phyloP scores from a whole-genome alignment of 1,284 basidiomycete genomes.

The Takashimella tepidaria region DNA sequence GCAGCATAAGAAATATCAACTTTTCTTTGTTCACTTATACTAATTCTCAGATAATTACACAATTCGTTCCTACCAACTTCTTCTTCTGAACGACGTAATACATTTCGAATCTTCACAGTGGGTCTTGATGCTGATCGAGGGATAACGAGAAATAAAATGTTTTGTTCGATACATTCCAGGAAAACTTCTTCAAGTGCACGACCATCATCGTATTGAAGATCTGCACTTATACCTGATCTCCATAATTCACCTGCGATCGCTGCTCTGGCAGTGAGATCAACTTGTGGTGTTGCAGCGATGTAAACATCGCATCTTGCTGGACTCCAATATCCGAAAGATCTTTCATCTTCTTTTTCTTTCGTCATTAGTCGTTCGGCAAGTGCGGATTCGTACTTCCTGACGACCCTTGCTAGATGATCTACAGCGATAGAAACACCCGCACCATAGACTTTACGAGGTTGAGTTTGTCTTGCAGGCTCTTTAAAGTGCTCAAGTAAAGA shows the following conservation, averaged over 20 bases:
- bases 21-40: constrained; percentile 44
- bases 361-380: constrained; percentile 46
- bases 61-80: constrained; percentile 43
- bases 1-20: constrained; percentile 42
- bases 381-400: constrained; percentile 48
- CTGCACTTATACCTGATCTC: constrained; percentile 53
- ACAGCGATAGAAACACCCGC: constrained; percentile 54
- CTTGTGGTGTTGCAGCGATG: constrained; percentile 50
- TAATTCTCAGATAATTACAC: constrained; percentile 32
- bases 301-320: constrained; percentile 55
- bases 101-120: constrained; percentile 40
- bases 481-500: constrained; percentile 52
- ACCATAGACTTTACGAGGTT: constrained; percentile 44
- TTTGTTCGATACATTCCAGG: constrained; percentile 46
- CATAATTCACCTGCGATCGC: constrained; percentile 54
- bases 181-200: constrained; percentile 39
- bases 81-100: constrained; percentile 18
- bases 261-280: constrained; percentile 49
- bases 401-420: constrained; percentile 50
- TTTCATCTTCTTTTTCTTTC: constrained; percentile 47
- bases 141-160: constrained; percentile 46
- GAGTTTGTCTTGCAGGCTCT: constrained; percentile 39
- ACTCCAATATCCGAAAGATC: constrained; percentile 49
- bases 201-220: constrained; percentile 53
- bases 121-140: constrained; percentile 35